Evolutionary conservation across 305 asterid species (phyloP).

Genomic region (Fraxinus sp.): DNA sequence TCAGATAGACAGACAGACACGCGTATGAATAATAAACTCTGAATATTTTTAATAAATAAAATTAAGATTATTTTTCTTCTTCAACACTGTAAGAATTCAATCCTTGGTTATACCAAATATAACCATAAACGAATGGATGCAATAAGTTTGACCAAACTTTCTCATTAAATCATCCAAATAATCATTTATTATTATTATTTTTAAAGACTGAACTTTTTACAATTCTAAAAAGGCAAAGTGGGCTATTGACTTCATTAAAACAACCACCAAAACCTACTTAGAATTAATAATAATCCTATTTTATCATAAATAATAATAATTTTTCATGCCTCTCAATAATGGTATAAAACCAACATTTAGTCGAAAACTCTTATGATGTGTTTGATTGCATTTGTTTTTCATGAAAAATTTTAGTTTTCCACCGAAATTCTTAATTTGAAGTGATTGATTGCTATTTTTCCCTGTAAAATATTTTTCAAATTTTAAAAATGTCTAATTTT

Average conservation of each 20-base stretch:
- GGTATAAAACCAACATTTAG: neutral
- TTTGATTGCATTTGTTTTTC: neutral
- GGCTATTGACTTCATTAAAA: neutral
- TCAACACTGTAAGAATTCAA: neutral
- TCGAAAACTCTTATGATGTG: neutral
- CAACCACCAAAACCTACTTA: neutral
- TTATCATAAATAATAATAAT: neutral
- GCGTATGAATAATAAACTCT: neutral
- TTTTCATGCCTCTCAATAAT: neutral
- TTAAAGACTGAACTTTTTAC: neutral
- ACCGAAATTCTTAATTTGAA: no score
- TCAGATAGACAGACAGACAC: neutral
- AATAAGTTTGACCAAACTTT: neutral
- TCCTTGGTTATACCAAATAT: neutral
- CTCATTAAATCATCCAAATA: neutral
- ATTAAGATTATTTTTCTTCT: neutral
- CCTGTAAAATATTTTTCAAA: no score
- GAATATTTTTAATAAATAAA: neutral
- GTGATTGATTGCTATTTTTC: no score
- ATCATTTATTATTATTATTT: no score
- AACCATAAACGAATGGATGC: neutral
- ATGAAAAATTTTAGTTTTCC: no score
- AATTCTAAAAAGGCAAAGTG: neutral
- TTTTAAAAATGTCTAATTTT: no score
- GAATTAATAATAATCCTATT: neutral